Conservation (phyloP, 768 basidiomycete genomes). For the Naganishia onofrii region DNA sequence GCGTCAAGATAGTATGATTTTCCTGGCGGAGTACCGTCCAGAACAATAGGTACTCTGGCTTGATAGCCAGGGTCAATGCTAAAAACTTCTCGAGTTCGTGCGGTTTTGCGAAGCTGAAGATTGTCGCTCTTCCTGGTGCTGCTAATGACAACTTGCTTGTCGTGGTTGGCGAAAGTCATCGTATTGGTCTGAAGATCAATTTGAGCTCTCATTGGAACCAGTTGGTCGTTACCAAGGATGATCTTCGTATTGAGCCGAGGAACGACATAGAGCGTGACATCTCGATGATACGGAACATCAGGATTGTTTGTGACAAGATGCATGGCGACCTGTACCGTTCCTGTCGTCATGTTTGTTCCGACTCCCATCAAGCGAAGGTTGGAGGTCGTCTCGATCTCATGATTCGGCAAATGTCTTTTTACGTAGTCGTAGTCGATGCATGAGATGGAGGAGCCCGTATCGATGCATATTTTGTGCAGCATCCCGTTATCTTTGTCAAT, state of each 20-base stretch:
- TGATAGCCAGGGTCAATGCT: conserved; percentile 20
- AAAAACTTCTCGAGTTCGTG: conserved; percentile 2
- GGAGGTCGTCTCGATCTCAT: not conserved
- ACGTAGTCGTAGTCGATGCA: conserved; percentile 16
- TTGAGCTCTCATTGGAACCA: conserved; percentile 7
- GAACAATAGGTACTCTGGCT: not conserved
- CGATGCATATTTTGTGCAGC: conserved; percentile 18
- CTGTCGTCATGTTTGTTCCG: not conserved
- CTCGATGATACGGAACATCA: not conserved
- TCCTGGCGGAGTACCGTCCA: not conserved
- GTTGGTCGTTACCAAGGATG: conserved; percentile 20
- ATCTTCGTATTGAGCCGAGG: not conserved
- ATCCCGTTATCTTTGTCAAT: conserved; percentile 5
- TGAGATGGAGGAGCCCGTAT: conserved; percentile 24
- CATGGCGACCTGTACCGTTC: not conserved
- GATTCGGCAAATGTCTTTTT: not conserved
- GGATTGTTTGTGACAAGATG: not conserved
- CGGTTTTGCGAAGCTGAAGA: not conserved
- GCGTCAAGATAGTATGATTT: not conserved
- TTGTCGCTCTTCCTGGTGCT: not conserved
- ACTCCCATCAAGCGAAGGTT: conserved; percentile 9
- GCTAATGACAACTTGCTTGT: not conserved
- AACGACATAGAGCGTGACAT: conserved; percentile 13
- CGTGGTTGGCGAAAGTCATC: not conserved
- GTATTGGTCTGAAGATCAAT: conserved; percentile 7